Conservation (phyloP, 306 rosid species). For the Cicer pinnatifidum region DNA sequence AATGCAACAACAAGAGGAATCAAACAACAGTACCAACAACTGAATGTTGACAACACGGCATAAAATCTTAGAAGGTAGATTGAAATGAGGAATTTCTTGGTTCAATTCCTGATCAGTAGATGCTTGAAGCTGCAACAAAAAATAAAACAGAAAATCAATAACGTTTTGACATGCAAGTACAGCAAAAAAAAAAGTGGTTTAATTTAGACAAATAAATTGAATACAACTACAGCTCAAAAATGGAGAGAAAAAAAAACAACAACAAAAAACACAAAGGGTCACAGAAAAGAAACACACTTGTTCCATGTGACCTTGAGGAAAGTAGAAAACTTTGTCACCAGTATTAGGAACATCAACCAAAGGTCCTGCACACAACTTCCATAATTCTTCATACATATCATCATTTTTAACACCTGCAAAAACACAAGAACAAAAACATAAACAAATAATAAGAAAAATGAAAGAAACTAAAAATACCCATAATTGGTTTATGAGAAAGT, state of each 20-base stretch:
- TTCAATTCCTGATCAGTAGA: conserved; percentile 74
- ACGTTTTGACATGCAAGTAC: conserved; percentile 37
- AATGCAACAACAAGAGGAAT: conserved; percentile 40
- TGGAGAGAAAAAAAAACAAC: neutral
- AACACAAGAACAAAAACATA: conserved; percentile 13
- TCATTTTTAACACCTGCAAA: conserved; percentile 54
- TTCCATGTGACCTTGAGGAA: conserved; percentile 96
- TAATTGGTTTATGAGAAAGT: conserved; percentile 52
- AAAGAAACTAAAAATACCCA: neutral
- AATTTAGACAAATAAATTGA: conserved; percentile 16
- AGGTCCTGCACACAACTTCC: conserved; percentile 93
- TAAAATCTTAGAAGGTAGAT: conserved; percentile 75
- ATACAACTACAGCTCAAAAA: conserved; percentile 42
- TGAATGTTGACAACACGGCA: conserved; percentile 68
- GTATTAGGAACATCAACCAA: conserved; percentile 73
- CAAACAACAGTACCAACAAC: conserved; percentile 63
- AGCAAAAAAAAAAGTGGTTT: conserved; percentile 2
- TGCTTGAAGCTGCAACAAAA: conserved; percentile 66
- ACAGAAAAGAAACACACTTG: conserved; percentile 54
- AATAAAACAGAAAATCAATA: conserved; percentile 33
- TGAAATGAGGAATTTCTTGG: conserved; percentile 70
- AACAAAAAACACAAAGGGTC: neutral
- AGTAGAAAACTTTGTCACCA: conserved; percentile 75
- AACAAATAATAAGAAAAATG: neutral
- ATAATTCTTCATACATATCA: conserved; percentile 62